Conservation (phyloP, 176 grass and related monocot genomes). For the Zoysia japonica region DNA sequence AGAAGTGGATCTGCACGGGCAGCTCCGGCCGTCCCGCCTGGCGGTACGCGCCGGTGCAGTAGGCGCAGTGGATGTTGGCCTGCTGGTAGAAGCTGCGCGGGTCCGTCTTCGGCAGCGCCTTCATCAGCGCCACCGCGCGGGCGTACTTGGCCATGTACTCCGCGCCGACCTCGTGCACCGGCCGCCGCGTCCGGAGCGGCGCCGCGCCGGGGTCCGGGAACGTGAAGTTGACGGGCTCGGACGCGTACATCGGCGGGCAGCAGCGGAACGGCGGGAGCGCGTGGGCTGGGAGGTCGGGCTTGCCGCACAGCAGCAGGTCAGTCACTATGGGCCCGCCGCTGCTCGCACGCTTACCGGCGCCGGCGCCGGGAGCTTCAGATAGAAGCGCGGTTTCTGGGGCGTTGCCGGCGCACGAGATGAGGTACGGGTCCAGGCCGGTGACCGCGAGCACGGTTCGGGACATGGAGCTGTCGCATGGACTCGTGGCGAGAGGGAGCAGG, state of each 20-base stretch:
- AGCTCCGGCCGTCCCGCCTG: constrained; percentile 31
- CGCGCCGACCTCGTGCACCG: constrained; percentile 29
- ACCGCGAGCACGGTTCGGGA: constrained; percentile 20
- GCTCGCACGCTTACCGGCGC: neutral
- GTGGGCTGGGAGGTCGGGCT: neutral
- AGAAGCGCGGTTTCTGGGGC: neutral
- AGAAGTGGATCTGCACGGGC: constrained; percentile 50
- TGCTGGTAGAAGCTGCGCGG: constrained; percentile 68
- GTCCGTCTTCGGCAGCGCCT: constrained; percentile 20
- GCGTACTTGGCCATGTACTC: constrained; percentile 59
- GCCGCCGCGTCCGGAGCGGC: constrained; percentile 37
- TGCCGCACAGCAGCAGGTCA: neutral
- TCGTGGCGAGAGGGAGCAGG: neutral
- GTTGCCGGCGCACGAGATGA: constrained; percentile 17
- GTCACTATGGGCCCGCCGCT: constrained; percentile 27
- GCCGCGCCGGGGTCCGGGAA: constrained; percentile 34
- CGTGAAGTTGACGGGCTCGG: constrained; percentile 32
- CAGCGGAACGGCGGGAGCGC: constrained; percentile 40
- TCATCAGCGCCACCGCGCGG: constrained; percentile 51
- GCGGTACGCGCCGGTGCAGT: constrained; percentile 59
- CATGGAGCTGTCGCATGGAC: constrained; percentile 19
- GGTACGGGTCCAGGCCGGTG: constrained; percentile 30
- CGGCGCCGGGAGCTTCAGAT: neutral
- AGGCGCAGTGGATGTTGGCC: constrained; percentile 69
- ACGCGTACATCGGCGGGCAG: constrained; percentile 22